Evolutionary conservation across 805 yeast genomes (phyloP), one percentile per base, ranked within the genome.

Genomic region (Lipomyces orientalis): DNA sequence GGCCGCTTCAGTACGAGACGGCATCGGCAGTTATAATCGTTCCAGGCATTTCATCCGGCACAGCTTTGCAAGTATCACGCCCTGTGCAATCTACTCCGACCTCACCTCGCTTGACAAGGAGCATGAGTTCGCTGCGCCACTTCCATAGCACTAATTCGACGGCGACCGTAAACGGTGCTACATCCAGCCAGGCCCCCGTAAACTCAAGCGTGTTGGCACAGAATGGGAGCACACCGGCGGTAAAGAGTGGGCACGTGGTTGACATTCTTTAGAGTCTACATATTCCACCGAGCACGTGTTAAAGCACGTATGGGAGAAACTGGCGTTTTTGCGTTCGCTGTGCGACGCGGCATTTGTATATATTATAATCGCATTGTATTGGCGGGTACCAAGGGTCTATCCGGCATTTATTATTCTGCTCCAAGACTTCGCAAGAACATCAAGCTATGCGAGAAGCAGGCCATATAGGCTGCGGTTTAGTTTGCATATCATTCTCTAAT

Each of bases 1-100:
- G 63, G 63, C 63, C 66, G 10, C 58, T 60, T n/a, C 62, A 52
- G 25, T 57, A 61, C 43, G 64, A 65, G 34, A 52, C 29, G 10
- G 55, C 55, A 9, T 25, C 55, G 34, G 34, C 34, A n/a, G 14
- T 12, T 16, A 52, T 52, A 25, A 52, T 31, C 9, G 55, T 52
- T 5, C 55, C 55, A 52, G 55, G 55, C 16, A 52, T 52, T 52
- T 16, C 49, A 43, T 43, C 49, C 3, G 49, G 49, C n/a, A 19
- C 49, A 16, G 49, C 10, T 2, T 16, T n/a, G 49, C 49, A 43
- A 43, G n/a, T 43, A 16, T 43, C 49, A 43, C 49, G 49, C 49
- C 49, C 49, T 2, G 49, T 43, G 5, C 49, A 43, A 16, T 43
- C 49, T 16, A 43, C 49, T 43, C 49, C 49, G 10, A 14, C 49